Conservation (phyloP, 2,329 filamentous ascomycete genomes). For the Trichothecium roseum region DNA sequence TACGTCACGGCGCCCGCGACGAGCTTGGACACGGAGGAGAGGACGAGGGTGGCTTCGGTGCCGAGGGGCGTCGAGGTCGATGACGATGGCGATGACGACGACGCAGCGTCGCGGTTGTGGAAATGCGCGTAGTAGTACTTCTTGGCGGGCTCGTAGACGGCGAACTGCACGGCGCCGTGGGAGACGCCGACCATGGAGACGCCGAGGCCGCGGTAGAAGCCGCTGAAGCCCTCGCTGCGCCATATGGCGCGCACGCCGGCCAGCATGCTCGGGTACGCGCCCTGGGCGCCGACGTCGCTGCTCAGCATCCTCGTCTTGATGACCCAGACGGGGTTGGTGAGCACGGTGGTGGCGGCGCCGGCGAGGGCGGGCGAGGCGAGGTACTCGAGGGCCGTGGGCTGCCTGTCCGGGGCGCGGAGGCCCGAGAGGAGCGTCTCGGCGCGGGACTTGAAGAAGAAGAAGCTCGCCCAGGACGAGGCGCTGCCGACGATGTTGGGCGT, state of each 20-base stretch:
- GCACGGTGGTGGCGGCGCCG: conserved; percentile 65
- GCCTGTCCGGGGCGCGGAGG: conserved; percentile 8
- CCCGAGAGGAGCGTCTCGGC: conserved; percentile 36
- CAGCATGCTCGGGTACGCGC: conserved; percentile 72
- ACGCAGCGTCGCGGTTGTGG: conserved; percentile 13
- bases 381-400: conserved; percentile 55
- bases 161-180: conserved; percentile 92
- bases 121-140: conserved; percentile 38
- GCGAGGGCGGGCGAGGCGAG: conserved; percentile 64
- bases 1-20: conserved; percentile 87
- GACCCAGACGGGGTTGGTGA: conserved; percentile 96
- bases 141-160: conserved; percentile 73
- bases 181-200: conserved; percentile 78
- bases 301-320: conserved; percentile 96
- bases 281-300: conserved; percentile 60
- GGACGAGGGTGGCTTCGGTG: conserved; percentile 67
- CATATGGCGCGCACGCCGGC: conserved; percentile 60
- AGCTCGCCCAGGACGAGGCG: conserved; percentile 79
- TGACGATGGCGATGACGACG: no score
- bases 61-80: conserved; percentile 30
- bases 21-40: conserved; percentile 75
- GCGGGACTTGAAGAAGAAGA: conserved; percentile 68
- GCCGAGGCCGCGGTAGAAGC: conserved; percentile 80
- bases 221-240: conserved; percentile 58
- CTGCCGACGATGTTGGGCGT: conserved; percentile 88